Percentiles rank a stretch among this genome's conserved stretches.
Conservation (phyloP, 2,329 filamentous ascomycete species). For the Pseudocercospora pini-densiflorae region DNA sequence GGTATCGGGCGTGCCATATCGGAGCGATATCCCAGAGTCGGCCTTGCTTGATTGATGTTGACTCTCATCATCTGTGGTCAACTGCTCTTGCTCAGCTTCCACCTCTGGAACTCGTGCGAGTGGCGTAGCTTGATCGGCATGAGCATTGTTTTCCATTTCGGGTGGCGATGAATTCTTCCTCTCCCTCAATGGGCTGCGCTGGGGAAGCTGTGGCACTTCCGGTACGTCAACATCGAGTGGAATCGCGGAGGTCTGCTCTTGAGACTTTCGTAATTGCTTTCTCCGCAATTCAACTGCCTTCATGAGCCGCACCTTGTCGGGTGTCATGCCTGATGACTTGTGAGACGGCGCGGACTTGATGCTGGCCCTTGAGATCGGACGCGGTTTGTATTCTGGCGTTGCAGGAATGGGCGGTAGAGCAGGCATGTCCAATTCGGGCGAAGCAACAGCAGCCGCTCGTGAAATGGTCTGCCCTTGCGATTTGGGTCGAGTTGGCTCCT, state of each 20-base stretch:
- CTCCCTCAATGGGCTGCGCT: background rate
- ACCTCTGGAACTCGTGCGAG: slow-evolving; percentile 21
- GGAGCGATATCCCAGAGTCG: slow-evolving; percentile 62
- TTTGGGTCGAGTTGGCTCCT: slow-evolving; percentile 41
- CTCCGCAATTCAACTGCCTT: slow-evolving; percentile 91
- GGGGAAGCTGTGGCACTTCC: slow-evolving; percentile 26
- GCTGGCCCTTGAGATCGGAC: slow-evolving; percentile 42
- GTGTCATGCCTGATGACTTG: slow-evolving; percentile 62
- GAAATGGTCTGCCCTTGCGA: slow-evolving; percentile 35
- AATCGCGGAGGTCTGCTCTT: slow-evolving; percentile 21
- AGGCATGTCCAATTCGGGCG: slow-evolving; percentile 22
- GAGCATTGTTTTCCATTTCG: slow-evolving; percentile 4
- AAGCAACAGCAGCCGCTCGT: slow-evolving; percentile 17
- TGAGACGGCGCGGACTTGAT: slow-evolving; percentile 51
- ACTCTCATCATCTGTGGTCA: slow-evolving; percentile 26
- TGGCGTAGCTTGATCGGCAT: background rate
- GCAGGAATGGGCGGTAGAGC: slow-evolving; percentile 42
- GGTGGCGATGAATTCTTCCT: background rate
- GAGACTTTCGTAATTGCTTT: slow-evolving; percentile 65
- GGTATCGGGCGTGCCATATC: slow-evolving; percentile 37
- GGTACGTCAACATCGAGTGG: slow-evolving; percentile 24
- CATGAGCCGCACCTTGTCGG: slow-evolving; percentile 90
- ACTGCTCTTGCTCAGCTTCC: slow-evolving; percentile 14
- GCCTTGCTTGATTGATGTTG: slow-evolving; percentile 47
- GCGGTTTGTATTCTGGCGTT: slow-evolving; percentile 38